Evolutionary conservation across 2,329 filamentous ascomycete species (phyloP).

Genomic region (Fusarium nisikadoi): DNA sequence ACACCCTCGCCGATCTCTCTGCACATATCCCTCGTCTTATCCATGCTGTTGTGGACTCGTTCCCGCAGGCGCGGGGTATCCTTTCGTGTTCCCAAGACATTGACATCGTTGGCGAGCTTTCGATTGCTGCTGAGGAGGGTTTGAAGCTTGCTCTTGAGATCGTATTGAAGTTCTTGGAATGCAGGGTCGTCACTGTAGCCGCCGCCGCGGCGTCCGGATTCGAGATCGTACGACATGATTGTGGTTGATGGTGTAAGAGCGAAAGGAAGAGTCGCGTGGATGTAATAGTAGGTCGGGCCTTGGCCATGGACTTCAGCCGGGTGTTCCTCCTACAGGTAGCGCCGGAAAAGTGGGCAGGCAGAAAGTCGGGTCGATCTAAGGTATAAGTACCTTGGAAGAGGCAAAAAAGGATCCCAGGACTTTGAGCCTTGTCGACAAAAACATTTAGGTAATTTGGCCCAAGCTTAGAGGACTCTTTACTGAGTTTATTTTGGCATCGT

Average conservation of each 20-base stretch:
- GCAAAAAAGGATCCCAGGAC: background rate
- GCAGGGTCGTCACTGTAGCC: slow-evolving; percentile 94
- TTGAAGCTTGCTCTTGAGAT: slow-evolving; percentile 89
- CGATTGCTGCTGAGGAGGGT: slow-evolving; percentile 88
- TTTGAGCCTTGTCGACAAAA: background rate
- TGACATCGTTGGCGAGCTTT: slow-evolving; percentile 84
- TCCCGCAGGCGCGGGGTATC: slow-evolving; percentile 93
- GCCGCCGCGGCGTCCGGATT: slow-evolving; percentile 78
- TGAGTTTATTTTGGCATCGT: background rate
- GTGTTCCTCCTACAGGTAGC: no score
- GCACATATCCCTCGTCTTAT: slow-evolving; percentile 87
- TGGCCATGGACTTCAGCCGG: background rate
- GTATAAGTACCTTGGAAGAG: background rate
- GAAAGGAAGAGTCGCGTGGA: background rate
- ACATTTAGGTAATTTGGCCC: background rate
- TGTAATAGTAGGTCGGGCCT: background rate
- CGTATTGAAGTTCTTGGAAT: slow-evolving; percentile 84
- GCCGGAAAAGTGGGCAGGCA: background rate
- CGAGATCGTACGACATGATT: slow-evolving; percentile 91
- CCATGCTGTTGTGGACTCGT: slow-evolving; percentile 85
- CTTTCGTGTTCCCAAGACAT: slow-evolving; percentile 86
- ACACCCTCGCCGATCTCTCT: slow-evolving; percentile 92
- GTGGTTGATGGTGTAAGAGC: background rate
- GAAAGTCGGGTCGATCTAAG: background rate
- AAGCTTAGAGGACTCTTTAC: background rate